phyloP scores from a whole-genome alignment of 441 rosid genomes.

The Sinapis alba region DNA sequence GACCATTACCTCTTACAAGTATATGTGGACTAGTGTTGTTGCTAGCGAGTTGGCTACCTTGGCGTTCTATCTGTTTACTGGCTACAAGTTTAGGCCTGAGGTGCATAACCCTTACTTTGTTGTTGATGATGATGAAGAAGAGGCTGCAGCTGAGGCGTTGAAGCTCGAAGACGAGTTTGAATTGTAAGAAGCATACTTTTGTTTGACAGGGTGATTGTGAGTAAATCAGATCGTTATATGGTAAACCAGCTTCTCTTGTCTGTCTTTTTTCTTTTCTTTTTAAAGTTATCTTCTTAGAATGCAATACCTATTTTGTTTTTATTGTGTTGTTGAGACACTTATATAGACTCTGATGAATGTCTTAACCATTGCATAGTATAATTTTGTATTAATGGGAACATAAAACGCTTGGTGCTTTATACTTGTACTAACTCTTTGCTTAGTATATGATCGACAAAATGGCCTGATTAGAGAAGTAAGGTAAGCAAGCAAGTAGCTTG shows the following conservation, averaged over 20 bases:
- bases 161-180: slow-evolving; percentile 97
- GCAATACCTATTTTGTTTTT: slow-evolving; percentile 29
- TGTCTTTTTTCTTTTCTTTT: neutral
- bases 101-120: slow-evolving; percentile 87
- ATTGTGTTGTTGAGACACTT: slow-evolving; percentile 30
- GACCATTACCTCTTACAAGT: slow-evolving; percentile 82
- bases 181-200: slow-evolving; percentile 42
- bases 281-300: slow-evolving; percentile 1
- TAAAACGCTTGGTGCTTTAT: slow-evolving; percentile 22
- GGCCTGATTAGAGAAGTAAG: neutral
- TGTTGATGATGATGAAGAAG: slow-evolving; percentile 94
- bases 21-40: slow-evolving; percentile 72
- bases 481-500: slow-evolving; percentile 10
- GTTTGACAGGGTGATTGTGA: slow-evolving; percentile 33
- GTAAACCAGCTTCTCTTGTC: slow-evolving; percentile 19
- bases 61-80: slow-evolving; percentile 85
- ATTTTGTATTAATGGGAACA: slow-evolving; percentile 34
- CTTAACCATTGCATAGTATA: slow-evolving; percentile 39
- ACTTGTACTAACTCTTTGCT: slow-evolving; percentile 5
- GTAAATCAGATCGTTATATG: slow-evolving; percentile 3
- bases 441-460: slow-evolving; percentile 1
- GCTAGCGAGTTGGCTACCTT: slow-evolving; percentile 86
- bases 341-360: slow-evolving; percentile 32
- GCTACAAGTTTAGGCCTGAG: slow-evolving; percentile 87
- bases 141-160: slow-evolving; percentile 92